Base-by-base conservation (phyloP, 2,329 filamentous ascomycete species). In the Hypoxylon sp. region DNA sequence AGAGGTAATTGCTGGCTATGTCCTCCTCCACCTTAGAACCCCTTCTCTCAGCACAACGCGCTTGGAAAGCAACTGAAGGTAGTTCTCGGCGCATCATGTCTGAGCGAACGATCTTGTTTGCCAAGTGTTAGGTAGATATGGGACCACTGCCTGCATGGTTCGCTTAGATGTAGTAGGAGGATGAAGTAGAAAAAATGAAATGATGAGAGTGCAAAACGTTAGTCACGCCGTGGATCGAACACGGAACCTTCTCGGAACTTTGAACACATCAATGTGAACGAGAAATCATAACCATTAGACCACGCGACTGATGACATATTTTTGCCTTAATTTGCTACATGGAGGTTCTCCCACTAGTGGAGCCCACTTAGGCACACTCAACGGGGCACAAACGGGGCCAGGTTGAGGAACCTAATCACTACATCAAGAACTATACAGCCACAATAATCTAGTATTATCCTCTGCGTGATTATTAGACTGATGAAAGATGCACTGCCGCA, bases 281-380 rank as follows among this genome's bases (percentile, higher is more conserved):
- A 72, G 68, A 74, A 71, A 71, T 74, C 71, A 74, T 74, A 74
- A 74, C 72, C 72, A 74, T 73, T 74, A 74, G 71, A 74, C 64
- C 72, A 74, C 71, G 72, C 71, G 71, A 74, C 70, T 73, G 30
- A 41, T 41, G 8, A 19, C 3, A 13, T 4, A 17, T 6, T 41
- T 41, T 17, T 6, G 37, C 19, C 17, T 19, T 41, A 19, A 19
- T 41, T 41, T 19, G 37, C 37, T 41, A 19, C 37, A 17, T 19
- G 37, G 4, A 19, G 15, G 6, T 39, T 39, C 37, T 10, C 4
- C 8, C 37, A 41, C 37, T 41, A 41, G 37, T n/a, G 4, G 17
- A 41, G 37, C n/a, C 37, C 37, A 41, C 37, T 41, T 41, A 19
- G n/a, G 15, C 11, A 15, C 13, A 15, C 13, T 10, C 3, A 8